Evolutionary conservation across 2,329 filamentous ascomycete genomes (phyloP).

Genomic region (Fusarium humuli): DNA sequence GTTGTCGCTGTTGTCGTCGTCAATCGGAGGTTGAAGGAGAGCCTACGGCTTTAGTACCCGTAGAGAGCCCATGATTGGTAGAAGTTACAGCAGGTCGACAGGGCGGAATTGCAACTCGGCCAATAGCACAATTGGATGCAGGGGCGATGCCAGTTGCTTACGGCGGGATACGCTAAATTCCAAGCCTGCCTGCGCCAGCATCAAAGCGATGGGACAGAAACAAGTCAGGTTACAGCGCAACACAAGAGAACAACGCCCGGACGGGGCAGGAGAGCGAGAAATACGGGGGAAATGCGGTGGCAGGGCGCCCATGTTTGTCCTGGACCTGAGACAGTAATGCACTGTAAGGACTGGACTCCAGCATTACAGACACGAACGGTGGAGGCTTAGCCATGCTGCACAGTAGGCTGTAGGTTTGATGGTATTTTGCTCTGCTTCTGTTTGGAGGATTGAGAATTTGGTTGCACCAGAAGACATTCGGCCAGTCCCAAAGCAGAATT

Average conservation of each 20-base stretch:
- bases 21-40: constrained; percentile 28
- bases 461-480: constrained; percentile 39
- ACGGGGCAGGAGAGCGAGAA: background rate
- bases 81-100: constrained; percentile 22
- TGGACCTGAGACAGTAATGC: background rate
- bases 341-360: background rate
- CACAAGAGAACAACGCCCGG: background rate
- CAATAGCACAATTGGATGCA: constrained; percentile 31
- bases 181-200: constrained; percentile 19
- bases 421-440: constrained; percentile 8
- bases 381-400: constrained; percentile 29
- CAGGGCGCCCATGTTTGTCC: constrained; percentile 1
- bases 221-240: constrained; percentile 2
- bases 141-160: constrained; percentile 36
- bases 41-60: constrained; percentile 38
- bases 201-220: background rate
- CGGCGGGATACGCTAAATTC: constrained; percentile 23
- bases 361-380: constrained; percentile 10
- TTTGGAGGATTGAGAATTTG: constrained; percentile 35
- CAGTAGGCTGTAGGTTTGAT: background rate
- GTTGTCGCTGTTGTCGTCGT: constrained; percentile 17
- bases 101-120: constrained; percentile 24
- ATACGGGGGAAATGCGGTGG: background rate
- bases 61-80: constrained; percentile 22
- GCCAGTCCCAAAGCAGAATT: constrained; percentile 47